Base-by-base conservation (phyloP, 331 rosid species). In the Malus hybrid region DNA sequence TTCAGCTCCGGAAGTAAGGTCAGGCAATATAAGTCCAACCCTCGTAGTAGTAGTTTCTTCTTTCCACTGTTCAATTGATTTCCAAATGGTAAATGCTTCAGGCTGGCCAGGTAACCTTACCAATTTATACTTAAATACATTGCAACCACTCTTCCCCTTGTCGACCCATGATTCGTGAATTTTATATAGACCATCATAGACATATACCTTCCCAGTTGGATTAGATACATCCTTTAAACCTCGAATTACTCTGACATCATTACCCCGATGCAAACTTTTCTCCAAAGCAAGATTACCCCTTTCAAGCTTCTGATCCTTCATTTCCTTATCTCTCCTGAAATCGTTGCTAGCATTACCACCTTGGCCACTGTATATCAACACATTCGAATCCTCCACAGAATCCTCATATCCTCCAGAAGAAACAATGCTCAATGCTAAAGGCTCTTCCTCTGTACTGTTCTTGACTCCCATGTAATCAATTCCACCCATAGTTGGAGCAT, bases 241-340 rank as follows among this genome's bases (percentile, higher is more conserved):
- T 69, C 97, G 88, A 74, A 91, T 79, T 24, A 93, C 98, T 84
- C 98, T 85, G 58, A 93, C 91, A 10, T 86, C 93, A 61, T 91
- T 91, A 58, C 89, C 93, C 58, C 88, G 84, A 77, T 87, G 96
- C 80, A 84, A 64, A 80, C 96, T 91, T 76, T 88, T 91, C 72
- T 91, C 97, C 81, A 93, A 68, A 28, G 98, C 98, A 64, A 93
- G 98, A 82, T 93, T 93, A 53, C 98, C 98, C 83, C 97, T 91
- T 89, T 93, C 98, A 52, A 93, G 98, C 85, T 93, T 93, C 78
- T 93, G 98, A 82, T 93, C 98, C 58, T 81, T 86, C 53, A 71
- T 88, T 86, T 88, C 97, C 75, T 84, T 87, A 5, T 89, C 91
- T 56, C 53, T 86, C 57, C 90, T 81, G 72, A 73, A 82, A 69